Evolutionary conservation across 2,329 filamentous ascomycete species (phyloP).

Genomic region (Talaromyces rugulosus): DNA sequence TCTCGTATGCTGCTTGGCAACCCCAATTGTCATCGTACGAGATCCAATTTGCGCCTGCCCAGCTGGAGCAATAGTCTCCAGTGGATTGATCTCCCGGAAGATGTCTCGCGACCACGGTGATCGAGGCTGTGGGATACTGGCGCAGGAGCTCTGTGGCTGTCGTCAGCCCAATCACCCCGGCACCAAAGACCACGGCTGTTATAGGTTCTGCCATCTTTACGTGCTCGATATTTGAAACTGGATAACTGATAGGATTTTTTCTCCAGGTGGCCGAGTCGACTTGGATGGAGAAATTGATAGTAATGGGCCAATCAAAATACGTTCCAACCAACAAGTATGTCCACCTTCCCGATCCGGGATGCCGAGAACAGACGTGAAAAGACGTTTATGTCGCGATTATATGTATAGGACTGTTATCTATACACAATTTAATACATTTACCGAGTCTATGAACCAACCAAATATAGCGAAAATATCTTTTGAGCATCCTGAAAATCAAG

Average conservation of each 20-base stretch:
- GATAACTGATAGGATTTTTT: neutral
- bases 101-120: constrained; percentile 4
- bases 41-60: constrained; percentile 7
- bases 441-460: neutral
- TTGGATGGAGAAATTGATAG: no score
- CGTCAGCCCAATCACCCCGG: constrained; percentile 2
- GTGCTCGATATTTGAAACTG: neutral
- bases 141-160: constrained; percentile 2
- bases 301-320: no score
- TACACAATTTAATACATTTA: neutral
- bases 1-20: neutral
- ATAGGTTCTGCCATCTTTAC: neutral
- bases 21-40: neutral
- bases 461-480: neutral
- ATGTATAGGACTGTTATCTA: neutral
- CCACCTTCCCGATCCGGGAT: neutral
- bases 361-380: neutral
- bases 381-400: neutral
- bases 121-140: neutral
- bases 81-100: neutral
- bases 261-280: no score
- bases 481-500: neutral
- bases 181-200: constrained; percentile 3
- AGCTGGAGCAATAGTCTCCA: constrained; percentile 1
- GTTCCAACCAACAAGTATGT: neutral